Conservation (phyloP, 129 eudicot species). For the Tagetes erecta region DNA sequence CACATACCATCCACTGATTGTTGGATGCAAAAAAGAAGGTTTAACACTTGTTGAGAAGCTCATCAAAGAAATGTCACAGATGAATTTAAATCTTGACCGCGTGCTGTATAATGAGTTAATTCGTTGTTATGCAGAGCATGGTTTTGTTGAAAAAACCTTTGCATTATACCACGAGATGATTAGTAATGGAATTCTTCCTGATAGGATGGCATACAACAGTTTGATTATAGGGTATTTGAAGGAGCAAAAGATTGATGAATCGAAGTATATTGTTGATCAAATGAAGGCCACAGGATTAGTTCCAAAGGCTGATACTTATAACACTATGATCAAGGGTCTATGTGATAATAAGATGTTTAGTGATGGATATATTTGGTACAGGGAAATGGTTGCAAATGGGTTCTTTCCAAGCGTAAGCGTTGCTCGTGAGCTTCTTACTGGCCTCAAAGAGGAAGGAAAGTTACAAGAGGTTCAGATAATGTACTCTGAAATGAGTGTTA, state of each 20-base stretch:
- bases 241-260: slow-evolving; percentile 19
- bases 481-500: slow-evolving; percentile 26
- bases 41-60: slow-evolving; percentile 22
- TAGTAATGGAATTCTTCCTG: slow-evolving; percentile 24
- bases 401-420: slow-evolving; percentile 27
- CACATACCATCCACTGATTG: slow-evolving; percentile 34
- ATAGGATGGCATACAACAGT: slow-evolving; percentile 36
- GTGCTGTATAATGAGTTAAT: slow-evolving; percentile 33
- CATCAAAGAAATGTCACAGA: slow-evolving; percentile 28
- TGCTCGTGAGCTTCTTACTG: slow-evolving; percentile 28
- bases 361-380: slow-evolving; percentile 33
- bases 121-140: slow-evolving; percentile 20
- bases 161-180: slow-evolving; percentile 27
- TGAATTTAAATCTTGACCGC: slow-evolving; percentile 23
- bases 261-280: slow-evolving; percentile 32
- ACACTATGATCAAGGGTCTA: slow-evolving; percentile 22
- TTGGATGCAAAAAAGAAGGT: slow-evolving; percentile 25
- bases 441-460: slow-evolving; percentile 30
- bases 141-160: slow-evolving; percentile 17
- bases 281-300: slow-evolving; percentile 34
- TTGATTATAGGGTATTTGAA: slow-evolving; percentile 29
- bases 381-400: slow-evolving; percentile 33
- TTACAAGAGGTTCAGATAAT: slow-evolving; percentile 10
- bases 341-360: slow-evolving; percentile 24
- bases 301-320: slow-evolving; percentile 35